Percentiles rank a stretch among this genome's conserved stretches.
phyloP scores from a whole-genome alignment of 495 filamentous ascomycete species.

The Aspergillus taichungensis region DNA sequence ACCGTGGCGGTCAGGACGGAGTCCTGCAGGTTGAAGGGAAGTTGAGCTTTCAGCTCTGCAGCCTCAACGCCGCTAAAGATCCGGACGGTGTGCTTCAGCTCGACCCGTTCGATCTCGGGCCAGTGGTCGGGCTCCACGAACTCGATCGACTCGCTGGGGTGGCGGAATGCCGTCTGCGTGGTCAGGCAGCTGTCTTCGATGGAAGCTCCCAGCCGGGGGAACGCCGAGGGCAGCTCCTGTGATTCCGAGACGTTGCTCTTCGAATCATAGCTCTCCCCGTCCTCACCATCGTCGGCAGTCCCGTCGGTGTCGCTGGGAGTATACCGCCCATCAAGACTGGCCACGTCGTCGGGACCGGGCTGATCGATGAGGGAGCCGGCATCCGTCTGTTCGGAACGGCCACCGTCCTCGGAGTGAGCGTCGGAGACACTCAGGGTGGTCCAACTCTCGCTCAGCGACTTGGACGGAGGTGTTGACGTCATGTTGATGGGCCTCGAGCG shows the following conservation, averaged over 20 bases:
- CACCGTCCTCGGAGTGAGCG: conserved; percentile 37
- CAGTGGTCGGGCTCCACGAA: conserved; percentile 51
- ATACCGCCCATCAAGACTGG: conserved; percentile 36
- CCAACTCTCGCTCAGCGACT: conserved; percentile 40
- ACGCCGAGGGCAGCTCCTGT: conserved; percentile 35
- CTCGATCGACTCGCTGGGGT: conserved; percentile 44
- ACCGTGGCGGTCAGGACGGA: conserved; percentile 46
- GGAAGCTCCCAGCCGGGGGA: conserved; percentile 22
- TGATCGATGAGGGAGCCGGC: conserved; percentile 38
- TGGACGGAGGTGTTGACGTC: conserved; percentile 25
- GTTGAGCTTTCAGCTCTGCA: conserved; percentile 32
- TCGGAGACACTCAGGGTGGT: conserved; percentile 39
- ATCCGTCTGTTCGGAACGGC: conserved; percentile 38
- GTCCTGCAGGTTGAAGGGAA: conserved; percentile 21
- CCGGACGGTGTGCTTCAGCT: conserved; percentile 55
- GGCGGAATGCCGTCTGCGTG: conserved; percentile 26
- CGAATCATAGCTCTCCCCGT: conserved; percentile 15
- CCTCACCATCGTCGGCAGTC: conserved; percentile 21
- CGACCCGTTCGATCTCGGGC: conserved; percentile 43
- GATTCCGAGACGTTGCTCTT: conserved; percentile 28
- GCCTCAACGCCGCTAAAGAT: conserved; percentile 47
- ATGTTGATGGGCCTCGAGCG: conserved; percentile 37
- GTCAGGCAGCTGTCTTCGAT: conserved; percentile 38
- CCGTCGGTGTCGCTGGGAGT: conserved; percentile 30
- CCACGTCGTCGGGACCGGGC: conserved; percentile 36